These are phyloP conservation scores for Sanghuangporus sanghuang DNA, from an alignment of 1,284 basidiomycete genomes.

Conservation along the genomic window DNA sequence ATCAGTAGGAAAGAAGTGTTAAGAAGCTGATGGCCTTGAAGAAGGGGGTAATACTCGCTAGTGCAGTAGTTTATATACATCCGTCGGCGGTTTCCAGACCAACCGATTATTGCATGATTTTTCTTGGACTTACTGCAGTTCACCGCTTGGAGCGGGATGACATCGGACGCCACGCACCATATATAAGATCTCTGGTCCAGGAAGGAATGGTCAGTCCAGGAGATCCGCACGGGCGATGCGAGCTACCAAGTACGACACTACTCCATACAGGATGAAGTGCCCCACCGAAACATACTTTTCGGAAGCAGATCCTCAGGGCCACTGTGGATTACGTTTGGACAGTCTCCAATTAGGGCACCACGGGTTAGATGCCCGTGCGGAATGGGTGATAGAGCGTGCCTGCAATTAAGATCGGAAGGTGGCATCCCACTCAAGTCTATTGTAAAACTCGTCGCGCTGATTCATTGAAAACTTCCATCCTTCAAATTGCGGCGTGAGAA, in stretches of 20 bases:
- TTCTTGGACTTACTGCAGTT: neutral
- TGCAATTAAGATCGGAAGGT: neutral
- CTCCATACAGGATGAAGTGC: neutral
- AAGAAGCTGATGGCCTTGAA: neutral
- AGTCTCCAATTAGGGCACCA: neutral
- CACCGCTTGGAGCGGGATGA: neutral
- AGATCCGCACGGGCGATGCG: neutral
- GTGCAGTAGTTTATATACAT: neutral
- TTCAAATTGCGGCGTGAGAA: neutral
- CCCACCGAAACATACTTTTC: neutral
- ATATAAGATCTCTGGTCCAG: neutral
- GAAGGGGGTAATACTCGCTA: neutral
- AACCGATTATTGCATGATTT: too few relatives aligned
- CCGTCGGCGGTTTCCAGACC: neutral
- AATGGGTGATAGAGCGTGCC: neutral
- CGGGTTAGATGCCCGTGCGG: neutral
- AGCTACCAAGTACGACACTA: neutral
- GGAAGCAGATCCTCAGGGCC: neutral
- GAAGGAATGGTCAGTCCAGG: neutral
- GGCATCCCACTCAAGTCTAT: neutral
- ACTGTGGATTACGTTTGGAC: neutral
- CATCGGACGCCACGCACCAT: neutral
- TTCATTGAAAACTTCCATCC: neutral
- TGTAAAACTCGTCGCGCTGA: neutral
- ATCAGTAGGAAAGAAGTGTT: neutral